Conservation (phyloP, 140 eudicot species). For the Stevia rebaudiana region DNA sequence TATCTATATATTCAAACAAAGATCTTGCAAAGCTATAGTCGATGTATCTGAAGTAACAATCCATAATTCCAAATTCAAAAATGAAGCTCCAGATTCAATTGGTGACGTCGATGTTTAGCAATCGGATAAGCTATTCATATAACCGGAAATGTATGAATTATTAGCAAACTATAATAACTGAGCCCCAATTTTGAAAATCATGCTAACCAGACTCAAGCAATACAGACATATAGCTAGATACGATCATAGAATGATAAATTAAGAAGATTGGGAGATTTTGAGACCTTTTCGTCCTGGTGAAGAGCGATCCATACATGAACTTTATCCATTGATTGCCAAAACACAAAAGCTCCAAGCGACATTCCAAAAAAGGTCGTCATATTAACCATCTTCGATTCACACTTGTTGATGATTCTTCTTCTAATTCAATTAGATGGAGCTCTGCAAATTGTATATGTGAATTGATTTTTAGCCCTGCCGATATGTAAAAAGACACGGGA, state of each 20-base stretch:
- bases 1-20: neutral
- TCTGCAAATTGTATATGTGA: neutral
- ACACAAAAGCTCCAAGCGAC: conserved; percentile 76
- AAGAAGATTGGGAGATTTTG: neutral
- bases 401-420: neutral
- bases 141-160: neutral
- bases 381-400: conserved; percentile 48
- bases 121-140: neutral
- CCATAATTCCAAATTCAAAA: neutral
- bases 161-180: neutral
- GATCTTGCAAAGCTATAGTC: neutral
- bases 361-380: conserved; percentile 58
- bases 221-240: neutral
- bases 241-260: neutral
- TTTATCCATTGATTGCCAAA: conserved; percentile 87
- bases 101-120: neutral
- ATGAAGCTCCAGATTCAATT: neutral
- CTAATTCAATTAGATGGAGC: conserved; percentile 7
- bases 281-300: conserved; percentile 61
- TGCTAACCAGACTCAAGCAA: neutral
- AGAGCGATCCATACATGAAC: conserved; percentile 94
- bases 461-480: neutral
- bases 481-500: no score
- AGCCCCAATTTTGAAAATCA: neutral
- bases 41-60: neutral